Evolutionary conservation across 768 basidiomycete genomes (phyloP).

Genomic region (Strobilomyces echinocephalus): DNA sequence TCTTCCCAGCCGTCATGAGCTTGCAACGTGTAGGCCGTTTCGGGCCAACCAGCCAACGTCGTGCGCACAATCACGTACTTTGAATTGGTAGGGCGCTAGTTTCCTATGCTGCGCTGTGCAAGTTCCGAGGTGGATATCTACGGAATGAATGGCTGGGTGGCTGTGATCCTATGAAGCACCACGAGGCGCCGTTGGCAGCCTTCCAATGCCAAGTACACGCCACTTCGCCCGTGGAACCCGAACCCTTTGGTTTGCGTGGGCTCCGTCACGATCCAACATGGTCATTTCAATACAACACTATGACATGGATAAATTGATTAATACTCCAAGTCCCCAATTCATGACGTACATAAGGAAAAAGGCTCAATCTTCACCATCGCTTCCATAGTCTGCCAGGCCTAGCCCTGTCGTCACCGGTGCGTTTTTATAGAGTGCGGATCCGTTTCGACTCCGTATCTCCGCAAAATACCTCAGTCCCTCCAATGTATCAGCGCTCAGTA

Average conservation of each 20-base stretch:
- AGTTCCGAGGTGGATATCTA: background rate
- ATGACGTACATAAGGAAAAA: constrained; percentile 1
- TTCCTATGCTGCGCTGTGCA: background rate
- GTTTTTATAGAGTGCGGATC: constrained; percentile 18
- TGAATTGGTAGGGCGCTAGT: constrained; percentile 4
- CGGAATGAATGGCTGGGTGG: constrained; percentile 11
- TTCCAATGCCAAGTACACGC: constrained; percentile 24
- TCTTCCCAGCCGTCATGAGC: background rate
- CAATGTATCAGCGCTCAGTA: constrained; percentile 80
- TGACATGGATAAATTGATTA: background rate
- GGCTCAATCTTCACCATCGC: constrained; percentile 53
- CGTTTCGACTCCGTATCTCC: constrained; percentile 73
- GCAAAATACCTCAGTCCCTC: constrained; percentile 91
- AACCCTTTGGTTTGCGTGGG: background rate
- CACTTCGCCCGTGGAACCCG: constrained; percentile 2
- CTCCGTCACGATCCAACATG: background rate
- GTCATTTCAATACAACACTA: constrained; percentile 7
- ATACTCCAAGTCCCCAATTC: background rate
- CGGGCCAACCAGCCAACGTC: constrained; percentile 8
- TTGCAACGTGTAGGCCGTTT: constrained; percentile 20
- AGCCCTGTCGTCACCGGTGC: constrained; percentile 39
- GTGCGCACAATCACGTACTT: constrained; percentile 14
- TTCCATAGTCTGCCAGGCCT: constrained; percentile 73
- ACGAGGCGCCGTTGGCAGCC: constrained; percentile 16
- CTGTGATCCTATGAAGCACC: constrained; percentile 22